These are phyloP conservation scores for Rheum nobile DNA, from an alignment of 148 eudicot species.

Conservation along the genomic window DNA sequence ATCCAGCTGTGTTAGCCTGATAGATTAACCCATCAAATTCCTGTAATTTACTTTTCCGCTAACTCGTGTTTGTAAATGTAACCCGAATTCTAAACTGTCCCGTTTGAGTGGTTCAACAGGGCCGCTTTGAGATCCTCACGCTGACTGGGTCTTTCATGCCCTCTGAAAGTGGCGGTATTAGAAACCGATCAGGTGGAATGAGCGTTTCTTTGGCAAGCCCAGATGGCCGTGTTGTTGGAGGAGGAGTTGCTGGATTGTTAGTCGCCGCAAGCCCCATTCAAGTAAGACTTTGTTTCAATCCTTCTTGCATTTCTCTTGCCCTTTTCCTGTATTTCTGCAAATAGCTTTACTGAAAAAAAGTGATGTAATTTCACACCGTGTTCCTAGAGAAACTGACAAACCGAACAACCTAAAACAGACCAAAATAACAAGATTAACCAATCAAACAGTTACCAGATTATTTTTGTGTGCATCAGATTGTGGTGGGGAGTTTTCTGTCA, in stretches of 20 bases:
- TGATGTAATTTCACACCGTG: too few relatives aligned
- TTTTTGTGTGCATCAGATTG: constrained; percentile 36
- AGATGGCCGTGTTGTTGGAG: constrained; percentile 96
- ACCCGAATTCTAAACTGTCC: neutral
- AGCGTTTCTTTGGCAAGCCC: constrained; percentile 93
- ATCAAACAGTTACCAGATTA: neutral
- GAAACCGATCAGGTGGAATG: constrained; percentile 90
- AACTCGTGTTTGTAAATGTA: too few relatives aligned
- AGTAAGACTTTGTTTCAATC: constrained; percentile 23
- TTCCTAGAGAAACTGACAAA: too few relatives aligned
- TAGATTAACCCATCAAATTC: too few relatives aligned
- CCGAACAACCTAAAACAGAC: neutral
- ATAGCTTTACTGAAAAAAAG: neutral
- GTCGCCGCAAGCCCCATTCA: constrained; percentile 89
- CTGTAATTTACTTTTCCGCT: too few relatives aligned
- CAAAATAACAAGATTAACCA: neutral
- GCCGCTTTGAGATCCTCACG: constrained; percentile 91
- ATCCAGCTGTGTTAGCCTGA: too few relatives aligned
- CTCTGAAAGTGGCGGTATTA: constrained; percentile 79
- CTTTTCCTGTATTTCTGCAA: neutral
- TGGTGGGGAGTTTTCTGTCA: constrained; percentile 82
- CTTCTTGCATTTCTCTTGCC: neutral
- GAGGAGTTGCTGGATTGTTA: constrained; percentile 86
- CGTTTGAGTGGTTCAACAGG: constrained; percentile 30
- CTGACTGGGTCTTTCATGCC: constrained; percentile 95